Conservation (phyloP, 371 early-diverging fungal genomes). For the Syncephalastrum contaminatum region DNA sequence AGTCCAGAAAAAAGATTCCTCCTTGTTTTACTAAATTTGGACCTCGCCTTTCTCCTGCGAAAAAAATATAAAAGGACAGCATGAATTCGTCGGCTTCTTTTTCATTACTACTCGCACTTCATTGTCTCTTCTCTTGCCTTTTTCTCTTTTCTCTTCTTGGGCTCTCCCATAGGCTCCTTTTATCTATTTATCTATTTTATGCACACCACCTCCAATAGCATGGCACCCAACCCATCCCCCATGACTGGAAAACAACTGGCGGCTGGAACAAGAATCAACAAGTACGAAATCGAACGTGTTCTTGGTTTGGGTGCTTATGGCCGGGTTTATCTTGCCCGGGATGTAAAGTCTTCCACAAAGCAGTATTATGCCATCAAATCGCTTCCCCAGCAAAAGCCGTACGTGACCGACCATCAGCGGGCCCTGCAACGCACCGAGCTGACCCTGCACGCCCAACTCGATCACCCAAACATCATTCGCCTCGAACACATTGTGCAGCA, state of each 20-base stretch:
- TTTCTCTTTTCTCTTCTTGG: slow-evolving; percentile 3
- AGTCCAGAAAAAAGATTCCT: not conserved
- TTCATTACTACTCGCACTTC: not conserved
- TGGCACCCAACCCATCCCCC: too few relatives aligned
- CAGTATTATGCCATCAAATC: slow-evolving; percentile 66
- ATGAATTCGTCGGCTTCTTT: too few relatives aligned
- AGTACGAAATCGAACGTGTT: slow-evolving; percentile 38
- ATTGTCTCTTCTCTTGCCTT: slow-evolving; percentile 1
- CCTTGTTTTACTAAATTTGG: slow-evolving; percentile 2
- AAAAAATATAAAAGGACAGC: not conserved
- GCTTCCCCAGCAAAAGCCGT: slow-evolving; percentile 38
- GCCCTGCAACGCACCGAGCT: slow-evolving; percentile 72
- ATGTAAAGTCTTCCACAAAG: slow-evolving; percentile 30
- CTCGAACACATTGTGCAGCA: slow-evolving; percentile 67
- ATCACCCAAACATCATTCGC: slow-evolving; percentile 72
- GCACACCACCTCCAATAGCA: slow-evolving; percentile 1
- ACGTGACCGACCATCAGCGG: slow-evolving; percentile 42
- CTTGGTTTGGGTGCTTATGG: slow-evolving; percentile 74
- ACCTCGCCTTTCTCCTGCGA: not conserved
- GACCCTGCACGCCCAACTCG: slow-evolving; percentile 65
- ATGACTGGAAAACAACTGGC: slow-evolving; percentile 9
- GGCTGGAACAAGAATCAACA: slow-evolving; percentile 33
- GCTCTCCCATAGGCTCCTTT: slow-evolving; percentile 4
- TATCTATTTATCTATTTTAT: slow-evolving; percentile 4
- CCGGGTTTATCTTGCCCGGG: slow-evolving; percentile 61